Base-by-base conservation (phyloP, 2,329 filamentous ascomycete genomes). In the Dactylellina drechsleri region DNA sequence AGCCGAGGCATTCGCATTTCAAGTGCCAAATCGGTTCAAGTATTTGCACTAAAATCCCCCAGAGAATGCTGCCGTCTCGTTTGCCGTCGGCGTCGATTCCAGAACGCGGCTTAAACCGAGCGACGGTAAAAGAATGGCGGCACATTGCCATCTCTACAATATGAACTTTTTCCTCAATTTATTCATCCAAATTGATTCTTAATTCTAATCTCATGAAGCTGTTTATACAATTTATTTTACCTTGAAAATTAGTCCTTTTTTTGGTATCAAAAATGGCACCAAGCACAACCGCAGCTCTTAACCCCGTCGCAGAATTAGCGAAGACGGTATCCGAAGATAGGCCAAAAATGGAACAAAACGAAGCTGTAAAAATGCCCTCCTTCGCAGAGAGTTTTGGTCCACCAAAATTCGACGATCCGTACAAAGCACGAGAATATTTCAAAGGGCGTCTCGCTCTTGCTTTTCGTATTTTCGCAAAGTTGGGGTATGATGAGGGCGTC, bases 401-500 rank as follows among this genome's bases (percentile, higher is more conserved):
- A 47, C 71, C 71, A 6, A 68, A 68, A 50, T 75, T 75, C 16
- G 71, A 64, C 23, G 71, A 75, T 26, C 71, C 58, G 7, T 75
- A 75, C 45, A 75, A 75, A 53, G 71, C 71, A 13, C 40, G 86
- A 23, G 82, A 85, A 59, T 86, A 86, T 75, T 82, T 87, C 43
- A 88, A 87, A 78, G 84, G 85, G 26, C 83, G 85, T 23, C 82
- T 88, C 4, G 85, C 85, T 0, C 82, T 86, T 16, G 87, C 85
- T 1, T 88, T 88, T 80, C 84, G 86, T 23, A 85, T 88, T 61
- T 88, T 88, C 73, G 86, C 85, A 28, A 87, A 87, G 78, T 82
- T 84, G 58, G 86, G 85, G 15, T 87, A 84, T 77, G 85, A 87
- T 74, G 87, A 89, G 80, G 87, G 87, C 15, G 86, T 90, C 36